Percentiles rank a stretch among this genome's conserved stretches.
phyloP scores from a whole-genome alignment of 257 asterid species.

The Solanum verrucosum region DNA sequence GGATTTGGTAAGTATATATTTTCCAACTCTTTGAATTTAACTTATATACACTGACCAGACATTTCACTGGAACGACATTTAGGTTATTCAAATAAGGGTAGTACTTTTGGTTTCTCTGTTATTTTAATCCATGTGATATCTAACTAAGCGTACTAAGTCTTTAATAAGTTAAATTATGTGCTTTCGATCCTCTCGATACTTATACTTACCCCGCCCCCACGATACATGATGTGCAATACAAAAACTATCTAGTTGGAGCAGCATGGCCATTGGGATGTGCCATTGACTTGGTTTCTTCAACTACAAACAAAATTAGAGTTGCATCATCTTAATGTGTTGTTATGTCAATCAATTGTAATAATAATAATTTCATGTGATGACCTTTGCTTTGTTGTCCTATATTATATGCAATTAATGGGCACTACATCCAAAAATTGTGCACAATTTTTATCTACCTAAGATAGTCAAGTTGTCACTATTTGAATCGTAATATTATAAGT shows the following conservation, averaged over 20 bases:
- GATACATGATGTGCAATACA: slow-evolving; percentile 23
- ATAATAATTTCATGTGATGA: background rate
- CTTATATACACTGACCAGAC: background rate
- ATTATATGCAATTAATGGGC: background rate
- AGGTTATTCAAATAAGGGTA: too few relatives aligned
- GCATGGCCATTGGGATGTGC: slow-evolving; percentile 66
- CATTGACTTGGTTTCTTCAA: slow-evolving; percentile 32
- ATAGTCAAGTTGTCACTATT: background rate
- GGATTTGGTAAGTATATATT: slow-evolving; percentile 28
- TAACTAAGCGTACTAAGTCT: background rate
- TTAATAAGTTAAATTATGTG: background rate
- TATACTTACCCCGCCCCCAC: background rate
- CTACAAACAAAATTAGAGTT: background rate
- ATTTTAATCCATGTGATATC: background rate
- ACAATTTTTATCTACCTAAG: background rate
- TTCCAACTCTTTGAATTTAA: background rate
- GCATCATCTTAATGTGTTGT: background rate
- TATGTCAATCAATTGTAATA: background rate
- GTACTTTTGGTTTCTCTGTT: background rate
- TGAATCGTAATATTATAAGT: background rate
- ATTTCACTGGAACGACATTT: too few relatives aligned
- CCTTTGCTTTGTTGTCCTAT: background rate
- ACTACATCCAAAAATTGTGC: background rate
- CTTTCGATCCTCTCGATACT: rapidly evolving
- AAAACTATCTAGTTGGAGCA: slow-evolving; percentile 19